Evolutionary conservation across 768 basidiomycete genomes (phyloP).

Genomic region (Boletus sp.): DNA sequence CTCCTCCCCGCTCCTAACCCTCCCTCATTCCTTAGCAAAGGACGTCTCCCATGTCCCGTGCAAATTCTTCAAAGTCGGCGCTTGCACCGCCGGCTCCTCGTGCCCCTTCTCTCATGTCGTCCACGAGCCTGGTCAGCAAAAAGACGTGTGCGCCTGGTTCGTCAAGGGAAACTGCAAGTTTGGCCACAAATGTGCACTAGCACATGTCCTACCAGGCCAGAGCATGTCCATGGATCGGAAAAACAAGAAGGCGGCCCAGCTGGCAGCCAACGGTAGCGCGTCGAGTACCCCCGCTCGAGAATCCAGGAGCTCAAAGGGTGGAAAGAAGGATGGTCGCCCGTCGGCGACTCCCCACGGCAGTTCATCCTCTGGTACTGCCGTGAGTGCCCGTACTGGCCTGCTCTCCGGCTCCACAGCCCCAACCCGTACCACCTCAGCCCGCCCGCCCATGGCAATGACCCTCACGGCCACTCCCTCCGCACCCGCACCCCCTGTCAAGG

Average conservation of each 20-base stretch:
- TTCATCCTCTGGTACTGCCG: constrained; percentile 5
- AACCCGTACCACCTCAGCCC: constrained; percentile 48
- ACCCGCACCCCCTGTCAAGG: constrained; percentile 72
- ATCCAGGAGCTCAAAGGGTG: constrained; percentile 32
- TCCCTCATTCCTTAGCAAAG: constrained; percentile 48
- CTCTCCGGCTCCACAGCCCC: constrained; percentile 65
- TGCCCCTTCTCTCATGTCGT: constrained; percentile 91
- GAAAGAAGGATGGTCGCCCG: constrained; percentile 35
- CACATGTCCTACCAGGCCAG: constrained; percentile 92
- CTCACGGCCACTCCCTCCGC: constrained; percentile 74
- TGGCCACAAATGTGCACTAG: constrained; percentile 83
- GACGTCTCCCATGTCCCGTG: constrained; percentile 96
- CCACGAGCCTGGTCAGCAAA: constrained; percentile 71
- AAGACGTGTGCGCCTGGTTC: constrained; percentile 85
- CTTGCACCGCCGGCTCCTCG: constrained; percentile 88
- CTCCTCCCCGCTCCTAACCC: neutral
- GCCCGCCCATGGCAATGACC: constrained; percentile 62
- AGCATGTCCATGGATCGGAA: constrained; percentile 94
- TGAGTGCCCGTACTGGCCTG: constrained; percentile 22
- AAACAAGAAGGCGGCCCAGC: constrained; percentile 91
- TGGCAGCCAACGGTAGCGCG: constrained; percentile 48
- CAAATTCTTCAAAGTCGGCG: constrained; percentile 94
- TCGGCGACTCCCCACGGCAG: constrained; percentile 16
- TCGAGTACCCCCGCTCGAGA: constrained; percentile 31
- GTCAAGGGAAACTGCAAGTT: constrained; percentile 91